phyloP scores from a whole-genome alignment of 2,329 filamentous ascomycete species.

The Aspergillus novoparasiticus region DNA sequence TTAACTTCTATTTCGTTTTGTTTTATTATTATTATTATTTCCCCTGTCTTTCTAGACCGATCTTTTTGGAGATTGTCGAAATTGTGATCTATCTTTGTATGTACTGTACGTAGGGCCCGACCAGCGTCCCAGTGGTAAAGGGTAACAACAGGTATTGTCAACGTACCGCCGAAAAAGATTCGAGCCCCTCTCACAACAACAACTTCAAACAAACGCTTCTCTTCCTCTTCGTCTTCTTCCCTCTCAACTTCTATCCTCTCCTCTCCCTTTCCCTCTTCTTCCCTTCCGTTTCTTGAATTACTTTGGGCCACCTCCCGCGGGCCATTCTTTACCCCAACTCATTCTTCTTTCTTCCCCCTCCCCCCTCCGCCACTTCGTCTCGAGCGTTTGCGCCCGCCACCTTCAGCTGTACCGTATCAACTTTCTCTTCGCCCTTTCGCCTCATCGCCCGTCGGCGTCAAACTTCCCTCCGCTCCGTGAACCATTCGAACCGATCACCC shows the following conservation, averaged over 20 bases:
- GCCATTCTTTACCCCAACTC: neutral
- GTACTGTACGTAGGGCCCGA: neutral
- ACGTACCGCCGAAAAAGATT: neutral
- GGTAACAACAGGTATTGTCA: neutral
- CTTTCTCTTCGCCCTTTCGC: neutral
- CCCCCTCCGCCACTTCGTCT: neutral
- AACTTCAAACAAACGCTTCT: neutral
- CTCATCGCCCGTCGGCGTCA: neutral
- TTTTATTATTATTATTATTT: neutral
- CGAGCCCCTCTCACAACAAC: neutral
- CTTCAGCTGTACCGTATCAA: neutral
- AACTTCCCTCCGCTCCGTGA: slow-evolving; percentile 8
- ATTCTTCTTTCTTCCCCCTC: neutral
- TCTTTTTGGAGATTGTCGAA: neutral
- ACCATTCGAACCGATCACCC: slow-evolving; percentile 4
- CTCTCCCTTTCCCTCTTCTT: neutral
- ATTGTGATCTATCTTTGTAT: neutral
- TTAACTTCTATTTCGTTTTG: neutral
- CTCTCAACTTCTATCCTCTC: neutral
- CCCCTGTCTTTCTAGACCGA: neutral
- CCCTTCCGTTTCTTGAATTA: neutral
- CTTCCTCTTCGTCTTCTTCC: neutral
- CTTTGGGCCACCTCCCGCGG: neutral
- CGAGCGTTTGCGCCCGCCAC: neutral
- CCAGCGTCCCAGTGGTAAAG: neutral